phyloP scores from a whole-genome alignment of 169 alveolate species.

The Fabrea salina region DNA sequence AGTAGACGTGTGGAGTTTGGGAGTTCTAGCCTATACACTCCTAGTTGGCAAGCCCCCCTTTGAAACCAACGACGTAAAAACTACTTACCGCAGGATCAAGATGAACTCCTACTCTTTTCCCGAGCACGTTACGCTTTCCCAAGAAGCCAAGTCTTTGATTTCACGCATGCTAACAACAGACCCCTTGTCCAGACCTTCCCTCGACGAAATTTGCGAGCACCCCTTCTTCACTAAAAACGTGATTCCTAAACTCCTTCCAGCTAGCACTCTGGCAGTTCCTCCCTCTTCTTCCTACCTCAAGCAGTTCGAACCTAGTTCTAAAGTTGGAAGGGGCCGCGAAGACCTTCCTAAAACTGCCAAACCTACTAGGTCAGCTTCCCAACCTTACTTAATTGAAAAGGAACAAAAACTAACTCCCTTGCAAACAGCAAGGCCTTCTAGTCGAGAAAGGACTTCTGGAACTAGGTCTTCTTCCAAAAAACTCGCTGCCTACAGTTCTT shows the following conservation, averaged over 20 bases:
- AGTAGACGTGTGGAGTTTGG: constrained; percentile 81
- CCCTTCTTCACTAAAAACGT: constrained; percentile 56
- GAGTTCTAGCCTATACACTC: constrained; percentile 77
- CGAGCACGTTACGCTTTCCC: constrained; percentile 62
- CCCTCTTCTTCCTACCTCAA: constrained; percentile 66
- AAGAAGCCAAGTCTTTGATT: constrained; percentile 66
- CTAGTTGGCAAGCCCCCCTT: constrained; percentile 79
- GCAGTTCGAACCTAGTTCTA: too few species aligned
- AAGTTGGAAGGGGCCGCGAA: too few species aligned
- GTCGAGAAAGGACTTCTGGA: neutral
- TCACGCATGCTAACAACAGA: constrained; percentile 71
- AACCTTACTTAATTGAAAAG: too few species aligned
- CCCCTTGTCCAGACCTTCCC: constrained; percentile 70
- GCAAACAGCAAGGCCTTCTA: too few species aligned
- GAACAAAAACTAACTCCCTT: too few species aligned
- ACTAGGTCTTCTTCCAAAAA: neutral
- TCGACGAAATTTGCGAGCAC: constrained; percentile 64
- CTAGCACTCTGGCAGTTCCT: constrained; percentile 64
- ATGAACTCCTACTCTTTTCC: constrained; percentile 71
- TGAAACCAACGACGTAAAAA: constrained; percentile 77
- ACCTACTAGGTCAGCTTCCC: too few species aligned
- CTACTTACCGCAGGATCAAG: constrained; percentile 79
- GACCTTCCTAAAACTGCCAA: too few species aligned
- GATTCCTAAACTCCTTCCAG: constrained; percentile 65
- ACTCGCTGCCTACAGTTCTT: neutral